phyloP scores from a whole-genome alignment of 805 yeast species.

The Isabelozyma pseudorhagii region DNA sequence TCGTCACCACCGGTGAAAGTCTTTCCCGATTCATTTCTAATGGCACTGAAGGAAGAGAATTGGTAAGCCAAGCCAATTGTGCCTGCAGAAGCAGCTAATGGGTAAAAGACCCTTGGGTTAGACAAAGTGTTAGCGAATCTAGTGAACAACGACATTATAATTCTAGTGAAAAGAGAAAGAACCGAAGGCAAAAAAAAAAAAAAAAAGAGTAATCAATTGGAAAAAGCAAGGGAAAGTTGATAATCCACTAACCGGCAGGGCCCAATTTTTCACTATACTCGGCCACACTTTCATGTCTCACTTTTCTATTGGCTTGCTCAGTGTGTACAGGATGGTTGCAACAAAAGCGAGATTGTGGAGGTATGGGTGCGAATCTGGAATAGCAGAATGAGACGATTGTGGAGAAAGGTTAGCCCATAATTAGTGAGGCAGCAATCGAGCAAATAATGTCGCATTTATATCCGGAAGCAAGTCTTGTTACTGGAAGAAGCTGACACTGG shows the following conservation, averaged over 20 bases:
- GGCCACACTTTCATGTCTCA: neutral
- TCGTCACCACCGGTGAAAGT: slow-evolving; percentile 61
- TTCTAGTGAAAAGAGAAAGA: too few relatives aligned
- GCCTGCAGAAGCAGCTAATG: slow-evolving; percentile 30
- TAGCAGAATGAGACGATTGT: too few relatives aligned
- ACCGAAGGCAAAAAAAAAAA: too few relatives aligned
- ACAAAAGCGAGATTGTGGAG: neutral
- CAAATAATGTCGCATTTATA: too few relatives aligned
- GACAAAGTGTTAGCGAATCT: slow-evolving; percentile 18
- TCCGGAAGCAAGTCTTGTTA: too few relatives aligned
- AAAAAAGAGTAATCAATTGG: too few relatives aligned
- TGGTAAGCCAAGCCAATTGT: slow-evolving; percentile 31
- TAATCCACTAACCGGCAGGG: neutral
- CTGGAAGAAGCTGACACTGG: too few relatives aligned
- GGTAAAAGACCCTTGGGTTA: slow-evolving; percentile 24
- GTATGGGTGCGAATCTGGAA: neutral
- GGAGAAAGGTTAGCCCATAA: too few relatives aligned
- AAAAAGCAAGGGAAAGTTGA: too few relatives aligned
- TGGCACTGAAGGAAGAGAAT: slow-evolving; percentile 17
- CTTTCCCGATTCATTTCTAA: slow-evolving; percentile 36
- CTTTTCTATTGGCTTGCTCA: neutral
- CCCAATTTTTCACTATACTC: neutral
- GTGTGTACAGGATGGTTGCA: neutral
- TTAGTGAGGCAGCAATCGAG: too few relatives aligned
- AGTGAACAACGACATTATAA: slow-evolving; percentile 19